Conservation (phyloP, 1,284 basidiomycete species). For the Marasmius sp. region DNA sequence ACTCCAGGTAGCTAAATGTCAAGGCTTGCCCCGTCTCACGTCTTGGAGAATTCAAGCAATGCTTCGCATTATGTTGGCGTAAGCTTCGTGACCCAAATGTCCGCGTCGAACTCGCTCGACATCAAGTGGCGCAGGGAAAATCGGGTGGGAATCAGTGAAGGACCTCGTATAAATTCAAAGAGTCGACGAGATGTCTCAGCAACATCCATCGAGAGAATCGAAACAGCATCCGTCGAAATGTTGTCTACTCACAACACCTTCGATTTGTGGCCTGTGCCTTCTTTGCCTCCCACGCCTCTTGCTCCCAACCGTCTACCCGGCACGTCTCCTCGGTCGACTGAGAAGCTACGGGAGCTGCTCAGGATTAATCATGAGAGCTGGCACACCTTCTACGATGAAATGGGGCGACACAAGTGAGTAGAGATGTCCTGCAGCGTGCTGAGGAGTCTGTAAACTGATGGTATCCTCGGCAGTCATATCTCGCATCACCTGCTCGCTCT, state of each 20-base stretch:
- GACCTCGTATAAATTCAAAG: no score
- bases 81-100: no score
- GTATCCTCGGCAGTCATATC: constrained; percentile 38
- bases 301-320: constrained; percentile 24
- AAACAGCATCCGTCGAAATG: neutral
- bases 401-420: constrained; percentile 44
- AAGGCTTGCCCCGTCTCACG: no score
- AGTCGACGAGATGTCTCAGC: no score
- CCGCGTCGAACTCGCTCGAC: no score
- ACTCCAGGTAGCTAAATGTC: no score
- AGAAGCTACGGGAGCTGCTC: constrained; percentile 31
- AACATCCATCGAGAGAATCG: neutral
- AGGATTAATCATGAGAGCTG: constrained; percentile 41
- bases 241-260: neutral
- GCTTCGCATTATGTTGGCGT: no score
- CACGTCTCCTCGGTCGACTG: constrained; percentile 29
- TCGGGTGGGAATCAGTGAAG: no score
- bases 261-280: neutral
- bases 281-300: neutral
- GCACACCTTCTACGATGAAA: constrained; percentile 45
- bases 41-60: no score
- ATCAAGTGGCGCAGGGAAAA: no score
- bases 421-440: neutral
- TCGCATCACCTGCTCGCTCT: constrained; percentile 52
- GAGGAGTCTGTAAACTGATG: neutral